Base-by-base conservation (phyloP, 1,284 basidiomycete genomes). In the Leccinum fallax region DNA sequence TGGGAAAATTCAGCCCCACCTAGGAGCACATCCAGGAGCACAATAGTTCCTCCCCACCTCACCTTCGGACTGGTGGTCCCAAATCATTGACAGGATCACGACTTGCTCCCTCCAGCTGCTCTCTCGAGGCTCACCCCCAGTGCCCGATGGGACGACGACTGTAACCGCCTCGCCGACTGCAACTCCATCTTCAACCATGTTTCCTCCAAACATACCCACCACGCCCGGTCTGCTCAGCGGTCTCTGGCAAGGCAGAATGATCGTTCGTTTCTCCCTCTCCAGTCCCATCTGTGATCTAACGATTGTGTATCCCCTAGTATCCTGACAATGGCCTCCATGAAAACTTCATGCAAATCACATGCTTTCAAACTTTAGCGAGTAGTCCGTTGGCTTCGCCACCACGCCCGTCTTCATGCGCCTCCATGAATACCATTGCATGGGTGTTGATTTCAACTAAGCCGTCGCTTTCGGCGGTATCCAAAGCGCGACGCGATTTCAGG, bases 11-110 rank as follows among this genome's bases (percentile, higher is more conserved):
- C 1, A 74, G 78, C 1, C 81, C 83, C 0, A 89, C 86, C 0
- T 80, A 83, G 61, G 86, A 81, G 43, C 89, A 91, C 72, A 77
- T 89, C 26, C 69, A 74, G 11, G 86, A 89, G 67, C 74, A 87
- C 66, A 90, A 90, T 64, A 61, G 53, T 67, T 71, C 30, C 53
- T 62, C 0, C 38, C 71, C 56, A 36, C 63, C 62, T 51, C 79
- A 69, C 19, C 64, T 62, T 83, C 80, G 80, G 76, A 83, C 51
- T 71, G 72, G 72, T 69, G 66, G 64, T 51, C 48, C 19, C 57
- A 63, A 6, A 62, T 72, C 61, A 32, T 32, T 32, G 32, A 32
- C 32, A 57, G 2, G 82, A 81, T 78, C 70, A 76, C 46, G 72
- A 72, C 26, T 60, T 62, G 2, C 74, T 80, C 66, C 69, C 21